Percentiles rank a stretch among this genome's conserved stretches.
phyloP scores from a whole-genome alignment of 2,329 filamentous ascomycete species.

The Zymoseptoria pseudotritici region DNA sequence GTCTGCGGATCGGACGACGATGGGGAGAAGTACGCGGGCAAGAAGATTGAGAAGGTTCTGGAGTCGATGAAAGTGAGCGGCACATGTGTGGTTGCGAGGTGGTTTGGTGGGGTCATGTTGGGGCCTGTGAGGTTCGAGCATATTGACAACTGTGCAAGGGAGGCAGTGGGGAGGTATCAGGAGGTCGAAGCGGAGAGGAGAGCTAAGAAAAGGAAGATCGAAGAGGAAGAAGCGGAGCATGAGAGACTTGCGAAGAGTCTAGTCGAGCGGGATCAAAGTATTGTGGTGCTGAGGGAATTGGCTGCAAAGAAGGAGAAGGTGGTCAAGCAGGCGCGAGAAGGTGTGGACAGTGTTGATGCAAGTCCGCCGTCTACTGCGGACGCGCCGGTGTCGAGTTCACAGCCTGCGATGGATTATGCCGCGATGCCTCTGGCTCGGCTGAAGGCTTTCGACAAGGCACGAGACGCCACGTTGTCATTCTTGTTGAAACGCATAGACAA shows the following conservation, averaged over 20 bases:
- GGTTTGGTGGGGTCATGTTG: conserved; percentile 48
- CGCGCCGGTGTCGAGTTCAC: conserved; percentile 3
- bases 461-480: conserved; percentile 47
- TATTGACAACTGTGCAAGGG: conserved; percentile 43
- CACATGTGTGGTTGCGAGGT: conserved; percentile 45
- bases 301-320: conserved; percentile 39
- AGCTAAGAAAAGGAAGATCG: conserved; percentile 28
- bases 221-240: conserved; percentile 25
- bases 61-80: conserved; percentile 39
- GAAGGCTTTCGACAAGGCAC: conserved; percentile 40
- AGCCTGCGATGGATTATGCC: conserved; percentile 33
- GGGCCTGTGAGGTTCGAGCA: conserved; percentile 48
- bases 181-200: conserved; percentile 24
- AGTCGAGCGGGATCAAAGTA: conserved; percentile 41
- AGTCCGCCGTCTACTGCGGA: neutral
- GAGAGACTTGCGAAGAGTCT: conserved; percentile 37
- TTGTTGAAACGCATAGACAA: conserved; percentile 48
- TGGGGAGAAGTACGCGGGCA: conserved; percentile 47
- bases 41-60: conserved; percentile 41
- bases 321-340: conserved; percentile 21
- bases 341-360: conserved; percentile 1
- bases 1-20: conserved; percentile 46
- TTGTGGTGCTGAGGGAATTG: conserved; percentile 40
- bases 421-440: conserved; percentile 36
- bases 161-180: conserved; percentile 40